phyloP scores from a whole-genome alignment of 2,329 filamentous ascomycete genomes.

The Microsporum audouinii region DNA sequence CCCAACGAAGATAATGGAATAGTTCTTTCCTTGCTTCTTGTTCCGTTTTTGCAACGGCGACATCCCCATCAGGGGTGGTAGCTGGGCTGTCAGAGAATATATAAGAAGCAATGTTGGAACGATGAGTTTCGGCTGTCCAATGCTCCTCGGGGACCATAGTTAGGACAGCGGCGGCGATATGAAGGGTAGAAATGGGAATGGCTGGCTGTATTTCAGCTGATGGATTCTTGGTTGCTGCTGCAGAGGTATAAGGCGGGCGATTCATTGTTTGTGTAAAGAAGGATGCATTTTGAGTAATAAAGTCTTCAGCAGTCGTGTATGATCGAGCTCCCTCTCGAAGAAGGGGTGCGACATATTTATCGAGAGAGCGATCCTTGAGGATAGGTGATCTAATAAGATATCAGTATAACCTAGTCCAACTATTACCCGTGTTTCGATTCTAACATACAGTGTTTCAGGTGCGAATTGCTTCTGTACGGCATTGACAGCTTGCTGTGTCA shows the following conservation, averaged over 20 bases:
- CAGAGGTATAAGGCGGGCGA: conserved; percentile 19
- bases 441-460: conserved; percentile 23
- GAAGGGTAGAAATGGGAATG: conserved; percentile 28
- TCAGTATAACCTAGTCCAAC: neutral
- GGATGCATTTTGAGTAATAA: conserved; percentile 11
- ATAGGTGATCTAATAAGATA: conserved; percentile 19
- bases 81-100: conserved; percentile 9
- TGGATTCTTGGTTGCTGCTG: conserved; percentile 9
- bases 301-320: conserved; percentile 12
- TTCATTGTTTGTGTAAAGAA: conserved; percentile 36
- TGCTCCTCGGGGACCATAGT: conserved; percentile 31
- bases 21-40: conserved; percentile 33
- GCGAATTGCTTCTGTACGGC: conserved; percentile 19
- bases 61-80: neutral
- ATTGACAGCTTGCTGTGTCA: conserved; percentile 28
- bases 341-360: conserved; percentile 45
- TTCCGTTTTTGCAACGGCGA: conserved; percentile 20
- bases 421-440: neutral
- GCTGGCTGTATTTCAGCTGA: conserved; percentile 12
- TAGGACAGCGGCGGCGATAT: conserved; percentile 35
- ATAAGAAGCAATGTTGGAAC: conserved; percentile 30
- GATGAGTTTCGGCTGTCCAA: conserved; percentile 33
- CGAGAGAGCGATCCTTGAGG: conserved; percentile 27
- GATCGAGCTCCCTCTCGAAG: conserved; percentile 12
- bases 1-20: conserved; percentile 48